A percentile compares a stretch with the other conserved stretches of the same genome.
Evolutionary conservation across 805 yeast genomes (phyloP).

Genomic region (Candida qinlingensis): DNA sequence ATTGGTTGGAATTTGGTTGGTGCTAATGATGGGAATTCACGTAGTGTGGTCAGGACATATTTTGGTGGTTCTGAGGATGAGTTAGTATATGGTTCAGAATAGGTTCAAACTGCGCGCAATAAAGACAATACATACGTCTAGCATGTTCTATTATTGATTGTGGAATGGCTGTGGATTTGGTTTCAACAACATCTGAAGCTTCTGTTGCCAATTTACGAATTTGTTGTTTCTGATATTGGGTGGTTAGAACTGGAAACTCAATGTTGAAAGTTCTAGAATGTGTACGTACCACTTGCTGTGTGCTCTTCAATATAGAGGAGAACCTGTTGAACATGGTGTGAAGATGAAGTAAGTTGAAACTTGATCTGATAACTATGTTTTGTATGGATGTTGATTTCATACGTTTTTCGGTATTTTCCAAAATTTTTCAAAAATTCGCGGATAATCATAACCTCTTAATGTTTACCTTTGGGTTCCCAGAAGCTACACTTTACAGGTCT

Average conservation of each 20-base stretch:
- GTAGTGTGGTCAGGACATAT: conserved; percentile 69
- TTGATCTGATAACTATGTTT: not conserved
- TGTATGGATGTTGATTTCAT: not conserved
- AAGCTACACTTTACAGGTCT: not conserved
- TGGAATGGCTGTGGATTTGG: conserved; percentile 3
- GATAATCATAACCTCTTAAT: too few species aligned
- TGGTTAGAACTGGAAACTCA: not conserved
- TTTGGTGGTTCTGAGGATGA: conserved; percentile 45
- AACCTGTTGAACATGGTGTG: conserved; percentile 5
- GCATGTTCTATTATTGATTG: conserved; percentile 12
- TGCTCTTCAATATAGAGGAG: conserved; percentile 1
- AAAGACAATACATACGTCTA: conserved; percentile 12
- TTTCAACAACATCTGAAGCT: conserved; percentile 5
- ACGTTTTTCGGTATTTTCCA: not conserved
- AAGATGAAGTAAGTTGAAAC: not conserved
- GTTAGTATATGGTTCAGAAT: conserved; percentile 4
- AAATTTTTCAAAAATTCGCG: not conserved
- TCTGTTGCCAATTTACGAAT: conserved; percentile 21
- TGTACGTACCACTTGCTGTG: conserved; percentile 5
- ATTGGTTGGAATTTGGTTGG: conserved; percentile 77
- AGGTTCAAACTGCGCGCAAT: too few species aligned
- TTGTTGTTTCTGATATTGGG: conserved; percentile 14
- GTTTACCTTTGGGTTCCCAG: too few species aligned
- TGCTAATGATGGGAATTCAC: conserved; percentile 86
- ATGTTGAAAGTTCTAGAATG: not conserved